Evolutionary conservation across 148 eudicot genomes (phyloP), one percentile per base, ranked within the genome.

Genomic region (Amaranthus cruentus): DNA sequence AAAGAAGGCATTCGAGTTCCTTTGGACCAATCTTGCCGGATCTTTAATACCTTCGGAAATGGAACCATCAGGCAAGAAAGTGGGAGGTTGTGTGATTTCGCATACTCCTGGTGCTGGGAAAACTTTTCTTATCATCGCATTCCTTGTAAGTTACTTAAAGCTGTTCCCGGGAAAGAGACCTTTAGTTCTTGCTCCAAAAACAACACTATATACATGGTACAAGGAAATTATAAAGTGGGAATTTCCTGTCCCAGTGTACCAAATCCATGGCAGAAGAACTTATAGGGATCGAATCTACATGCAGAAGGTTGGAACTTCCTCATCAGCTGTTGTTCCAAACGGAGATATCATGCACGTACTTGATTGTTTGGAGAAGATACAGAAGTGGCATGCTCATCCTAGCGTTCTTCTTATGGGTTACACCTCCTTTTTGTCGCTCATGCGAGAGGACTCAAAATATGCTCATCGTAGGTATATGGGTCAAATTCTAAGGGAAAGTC

Each of bases 61-160:
- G 97, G 88, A 87, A 75, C 71, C 89, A 1, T 78, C 83, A 10
- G 70, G 78, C 73, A 84, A 87, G 71, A 84, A 85, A 47, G 78
- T 91, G 18, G 97, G 99, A 53, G 99, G 99, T 11, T 95, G 99
- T 83, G 99, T 87, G 38, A 90, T 95, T 52, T 95, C 99, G 61
- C 99, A 95, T 80, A 56, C 99, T 68, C 99, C 99, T 2, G 99
- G 99, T 65, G 99, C 99, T 0, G 99, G 99, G 0, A 95, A 95
- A 80, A 95, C 99, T 11, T 78, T 95, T 62, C 91, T 95, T 44
- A 91, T 95, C 62, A 95, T 95, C 28, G 86, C 99, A 7, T 95
- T 95, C 66, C 92, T 95, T 6, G 91, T 88, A 4, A 95, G 99
- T 80, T 95, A 90, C 89, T 83, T 95, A 74, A 91, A 95, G 73